Evolutionary conservation across 768 basidiomycete genomes (phyloP).

Genomic region (Termitomyces bulborhizus): DNA sequence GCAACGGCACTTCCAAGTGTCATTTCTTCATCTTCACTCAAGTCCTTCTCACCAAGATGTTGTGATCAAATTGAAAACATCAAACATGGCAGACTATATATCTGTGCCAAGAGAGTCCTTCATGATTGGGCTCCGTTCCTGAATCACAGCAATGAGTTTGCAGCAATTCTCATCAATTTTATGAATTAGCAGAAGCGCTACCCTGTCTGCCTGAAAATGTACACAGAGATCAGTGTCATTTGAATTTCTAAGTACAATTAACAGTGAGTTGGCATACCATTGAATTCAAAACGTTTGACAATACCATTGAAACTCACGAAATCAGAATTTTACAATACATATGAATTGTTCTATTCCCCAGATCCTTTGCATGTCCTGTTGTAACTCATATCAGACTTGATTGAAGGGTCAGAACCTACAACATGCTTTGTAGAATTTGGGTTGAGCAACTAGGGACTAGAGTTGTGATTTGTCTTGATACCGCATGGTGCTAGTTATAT

Average conservation of each 20-base stretch:
- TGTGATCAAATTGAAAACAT: conserved; percentile 26
- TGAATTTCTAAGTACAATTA: not conserved
- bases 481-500: not conserved
- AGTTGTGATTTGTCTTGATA: not conserved
- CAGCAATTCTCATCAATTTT: conserved; percentile 22
- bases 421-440: conserved; percentile 22
- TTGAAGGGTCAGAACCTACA: conserved; percentile 18
- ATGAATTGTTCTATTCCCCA: conserved; percentile 9
- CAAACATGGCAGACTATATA: conserved; percentile 19
- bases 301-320: conserved; percentile 20
- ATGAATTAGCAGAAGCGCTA: conserved; percentile 21
- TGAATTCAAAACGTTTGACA: too few relatives aligned
- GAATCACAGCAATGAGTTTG: conserved; percentile 19
- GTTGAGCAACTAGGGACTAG: not conserved
- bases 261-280: not conserved
- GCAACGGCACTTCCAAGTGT: conserved; percentile 24
- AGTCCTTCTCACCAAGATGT: conserved; percentile 18
- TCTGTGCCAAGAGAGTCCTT: conserved; percentile 18
- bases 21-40: conserved; percentile 19
- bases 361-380: too few relatives aligned
- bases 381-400: conserved; percentile 9
- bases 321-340: conserved; percentile 23
- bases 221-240: too few relatives aligned
- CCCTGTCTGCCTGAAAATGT: conserved; percentile 1
- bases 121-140: conserved; percentile 24